phyloP scores from a whole-genome alignment of 805 yeast species.

The Kazachstania martiniae region DNA sequence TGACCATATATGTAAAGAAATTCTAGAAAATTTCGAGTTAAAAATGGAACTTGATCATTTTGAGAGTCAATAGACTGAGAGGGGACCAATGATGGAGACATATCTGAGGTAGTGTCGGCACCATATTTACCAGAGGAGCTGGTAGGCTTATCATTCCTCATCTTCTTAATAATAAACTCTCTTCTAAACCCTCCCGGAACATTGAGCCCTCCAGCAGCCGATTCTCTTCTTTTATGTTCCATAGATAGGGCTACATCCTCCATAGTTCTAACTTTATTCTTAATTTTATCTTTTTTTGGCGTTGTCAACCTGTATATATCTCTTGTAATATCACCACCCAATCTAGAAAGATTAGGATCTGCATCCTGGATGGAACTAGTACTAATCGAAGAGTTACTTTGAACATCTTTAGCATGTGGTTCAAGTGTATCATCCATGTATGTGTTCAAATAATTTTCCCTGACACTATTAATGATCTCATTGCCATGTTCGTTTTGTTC shows the following conservation, averaged over 20 bases:
- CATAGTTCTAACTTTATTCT: conserved; percentile 11
- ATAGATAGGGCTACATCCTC: conserved; percentile 18
- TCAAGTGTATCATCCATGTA: conserved; percentile 3
- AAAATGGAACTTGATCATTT: conserved; percentile 33
- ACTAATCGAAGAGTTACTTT: background rate
- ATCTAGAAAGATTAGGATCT: conserved; percentile 13
- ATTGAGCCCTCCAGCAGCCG: conserved; percentile 56
- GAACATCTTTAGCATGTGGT: conserved; percentile 2
- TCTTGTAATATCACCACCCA: conserved; percentile 31
- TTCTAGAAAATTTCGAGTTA: conserved; percentile 66
- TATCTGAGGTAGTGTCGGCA: too few relatives aligned
- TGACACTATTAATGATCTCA: conserved; percentile 24
- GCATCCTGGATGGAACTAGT: too few relatives aligned
- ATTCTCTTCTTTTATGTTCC: conserved; percentile 38
- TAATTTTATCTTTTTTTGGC: background rate
- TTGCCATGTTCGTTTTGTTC: conserved; percentile 16
- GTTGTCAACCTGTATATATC: conserved; percentile 25
- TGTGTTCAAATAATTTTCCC: conserved; percentile 24
- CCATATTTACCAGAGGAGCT: background rate
- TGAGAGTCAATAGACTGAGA: conserved; percentile 1
- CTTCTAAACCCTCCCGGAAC: conserved; percentile 81
- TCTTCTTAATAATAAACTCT: conserved; percentile 43
- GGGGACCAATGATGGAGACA: background rate
- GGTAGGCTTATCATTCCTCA: conserved; percentile 7
- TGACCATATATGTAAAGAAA: conserved; percentile 73